Base-by-base conservation (phyloP, 2,329 filamentous ascomycete species). In the Pestalotiopsis sp. region DNA sequence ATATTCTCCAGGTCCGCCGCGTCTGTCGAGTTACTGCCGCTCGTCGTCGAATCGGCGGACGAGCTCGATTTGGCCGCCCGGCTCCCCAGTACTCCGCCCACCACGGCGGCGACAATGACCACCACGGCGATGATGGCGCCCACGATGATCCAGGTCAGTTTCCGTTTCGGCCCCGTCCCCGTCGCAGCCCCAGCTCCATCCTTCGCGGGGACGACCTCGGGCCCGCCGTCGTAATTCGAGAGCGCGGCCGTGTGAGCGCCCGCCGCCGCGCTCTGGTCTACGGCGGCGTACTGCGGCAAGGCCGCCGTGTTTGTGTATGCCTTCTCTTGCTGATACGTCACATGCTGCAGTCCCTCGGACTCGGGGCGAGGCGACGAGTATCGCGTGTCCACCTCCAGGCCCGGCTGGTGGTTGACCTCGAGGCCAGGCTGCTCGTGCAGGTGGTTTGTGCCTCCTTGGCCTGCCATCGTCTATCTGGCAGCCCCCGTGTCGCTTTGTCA, bases 81-180 rank as follows among this genome's bases (percentile, higher is more conserved):
- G 13, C 59, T 67, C 3, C 68, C 68, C n/a, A 69, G 4, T 14
- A 69, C 65, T 1, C 68, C 68, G 12, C 68, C 68, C 3, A 69
- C n/a, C 17, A 69, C 68, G 31, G 64, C 65, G 23, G 23, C 68
- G 11, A 63, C 13, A n/a, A 69, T 56, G 6, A 67, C 49, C 4
- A 69, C 1, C 5, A 65, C 4, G 9, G 65, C 65, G 4, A 61
- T 56, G 14, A 60, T 31, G 39, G 59, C 67, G 23, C 68, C 68
- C 20, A 67, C 45, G 17, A 56, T 39, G 5, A 69, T 65, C 68
- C 68, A 69, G 17, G 57, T 2, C 4, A 27, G 6, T 41, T 36
- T 60, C 52, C 65, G 17, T 12, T 20, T 58, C 11, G 11, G 12
- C 14, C 20, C 38, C 12, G 36, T n/a, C n/a, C n/a, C n/a, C n/a